phyloP scores from a whole-genome alignment of 192 early-diverging fungal genomes.

The Coemansia aciculifera region DNA sequence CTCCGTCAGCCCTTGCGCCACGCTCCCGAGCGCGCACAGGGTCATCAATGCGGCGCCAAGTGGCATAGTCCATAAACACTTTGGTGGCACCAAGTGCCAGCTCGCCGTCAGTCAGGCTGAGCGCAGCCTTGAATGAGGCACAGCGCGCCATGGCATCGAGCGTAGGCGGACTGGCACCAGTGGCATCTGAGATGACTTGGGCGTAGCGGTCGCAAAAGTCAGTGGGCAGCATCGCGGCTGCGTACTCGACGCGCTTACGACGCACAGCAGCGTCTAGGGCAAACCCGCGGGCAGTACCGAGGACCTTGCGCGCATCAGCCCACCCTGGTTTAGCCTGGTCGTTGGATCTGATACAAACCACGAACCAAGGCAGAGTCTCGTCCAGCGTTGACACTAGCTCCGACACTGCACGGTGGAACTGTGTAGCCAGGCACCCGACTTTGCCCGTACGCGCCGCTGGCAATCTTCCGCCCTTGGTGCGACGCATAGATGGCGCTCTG shows the following conservation, averaged over 20 bases:
- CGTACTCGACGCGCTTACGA: conserved; percentile 48
- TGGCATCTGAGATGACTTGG: conserved; percentile 42
- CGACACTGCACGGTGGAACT: conserved; percentile 67
- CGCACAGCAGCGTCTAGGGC: conserved; percentile 25
- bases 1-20: conserved; percentile 57
- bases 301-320: conserved; percentile 43
- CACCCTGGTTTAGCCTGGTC: conserved; percentile 35
- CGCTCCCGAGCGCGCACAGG: conserved; percentile 64
- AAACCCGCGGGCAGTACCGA: conserved; percentile 29
- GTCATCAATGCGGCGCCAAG: conserved; percentile 85
- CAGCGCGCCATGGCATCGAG: conserved; percentile 24
- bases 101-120: conserved; percentile 53
- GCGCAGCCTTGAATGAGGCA: conserved; percentile 38
- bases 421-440: conserved; percentile 62
- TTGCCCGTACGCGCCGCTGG: conserved; percentile 53
- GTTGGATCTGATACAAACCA: conserved; percentile 65
- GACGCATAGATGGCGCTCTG: conserved; percentile 62
- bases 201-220: conserved; percentile 55
- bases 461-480: conserved; percentile 62
- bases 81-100: conserved; percentile 59
- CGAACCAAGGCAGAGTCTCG: conserved; percentile 76
- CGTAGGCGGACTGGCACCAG: conserved; percentile 16
- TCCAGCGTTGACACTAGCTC: conserved; percentile 69
- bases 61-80: conserved; percentile 71
- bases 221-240: conserved; percentile 32